These are phyloP conservation scores for Fragosphaeria purpurea DNA, from an alignment of 2,329 filamentous ascomycete species.

Conservation along the genomic window DNA sequence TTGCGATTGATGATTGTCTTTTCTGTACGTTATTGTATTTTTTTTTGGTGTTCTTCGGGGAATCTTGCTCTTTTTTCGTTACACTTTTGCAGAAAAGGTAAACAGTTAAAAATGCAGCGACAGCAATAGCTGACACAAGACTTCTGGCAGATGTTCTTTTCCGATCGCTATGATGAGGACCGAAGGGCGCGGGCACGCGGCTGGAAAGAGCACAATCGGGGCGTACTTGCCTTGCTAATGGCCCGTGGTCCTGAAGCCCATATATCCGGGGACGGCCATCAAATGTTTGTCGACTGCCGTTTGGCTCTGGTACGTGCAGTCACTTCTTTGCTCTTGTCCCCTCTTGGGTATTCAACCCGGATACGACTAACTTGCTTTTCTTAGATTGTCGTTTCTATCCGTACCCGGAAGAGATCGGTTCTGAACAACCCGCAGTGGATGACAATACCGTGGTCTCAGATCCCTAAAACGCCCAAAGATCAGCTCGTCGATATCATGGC, in stretches of 20 bases:
- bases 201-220: slow-evolving; percentile 13
- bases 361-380: too few species aligned
- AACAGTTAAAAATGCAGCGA: too few species aligned
- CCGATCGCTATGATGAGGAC: slow-evolving; percentile 12
- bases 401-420: slow-evolving; percentile 6
- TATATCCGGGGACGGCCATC: slow-evolving; percentile 11
- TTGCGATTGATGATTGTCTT: slow-evolving; percentile 16
- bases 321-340: neutral
- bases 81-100: neutral
- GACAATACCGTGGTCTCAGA: slow-evolving; percentile 13
- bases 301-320: slow-evolving; percentile 8
- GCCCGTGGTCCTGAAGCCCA: slow-evolving; percentile 12
- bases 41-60: slow-evolving; percentile 12
- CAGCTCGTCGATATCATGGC: slow-evolving; percentile 13
- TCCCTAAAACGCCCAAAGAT: slow-evolving; percentile 13
- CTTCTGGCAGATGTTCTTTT: slow-evolving; percentile 12
- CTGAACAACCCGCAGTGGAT: slow-evolving; percentile 13
- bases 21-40: slow-evolving; percentile 9
- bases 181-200: slow-evolving; percentile 10
- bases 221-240: slow-evolving; percentile 11
- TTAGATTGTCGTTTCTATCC: slow-evolving; percentile 12
- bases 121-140: neutral
- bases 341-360: neutral
- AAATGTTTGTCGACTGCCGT: slow-evolving; percentile 15
- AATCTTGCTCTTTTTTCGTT: neutral